Percentiles rank a stretch among this genome's conserved stretches.
phyloP scores from a whole-genome alignment of 2,329 filamentous ascomycete species.

The Fusarium xyrophilum region DNA sequence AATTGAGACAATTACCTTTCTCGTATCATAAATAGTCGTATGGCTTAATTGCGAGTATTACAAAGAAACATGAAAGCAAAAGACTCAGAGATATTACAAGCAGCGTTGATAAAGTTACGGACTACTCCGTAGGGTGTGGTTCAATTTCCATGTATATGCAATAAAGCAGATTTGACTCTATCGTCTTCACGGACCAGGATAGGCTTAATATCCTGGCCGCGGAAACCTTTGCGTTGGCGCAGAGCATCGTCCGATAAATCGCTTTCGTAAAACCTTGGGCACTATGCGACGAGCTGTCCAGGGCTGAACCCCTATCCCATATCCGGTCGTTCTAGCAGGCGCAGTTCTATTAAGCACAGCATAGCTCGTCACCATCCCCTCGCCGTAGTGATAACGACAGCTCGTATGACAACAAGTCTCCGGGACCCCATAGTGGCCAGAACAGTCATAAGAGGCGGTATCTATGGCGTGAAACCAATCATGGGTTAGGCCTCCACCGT shows the following conservation, averaged over 20 bases:
- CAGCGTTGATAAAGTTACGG: background rate
- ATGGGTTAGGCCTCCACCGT: background rate
- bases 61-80: too few species aligned
- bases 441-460: background rate
- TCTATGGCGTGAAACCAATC: background rate
- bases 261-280: too few species aligned
- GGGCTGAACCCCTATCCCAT: too few species aligned
- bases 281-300: too few species aligned
- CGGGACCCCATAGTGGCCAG: accelerated
- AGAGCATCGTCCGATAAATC: background rate
- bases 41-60: too few species aligned
- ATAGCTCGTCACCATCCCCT: background rate
- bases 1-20: too few species aligned
- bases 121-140: background rate
- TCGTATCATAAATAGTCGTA: too few species aligned
- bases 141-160: background rate
- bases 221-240: background rate
- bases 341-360: background rate
- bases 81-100: background rate
- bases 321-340: too few species aligned
- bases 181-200: background rate
- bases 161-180: background rate
- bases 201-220: accelerated
- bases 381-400: background rate
- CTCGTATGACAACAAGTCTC: background rate